Evolutionary conservation across 768 basidiomycete species (phyloP), one percentile per base, ranked within the genome.

Genomic region (Lactarius tabidus): DNA sequence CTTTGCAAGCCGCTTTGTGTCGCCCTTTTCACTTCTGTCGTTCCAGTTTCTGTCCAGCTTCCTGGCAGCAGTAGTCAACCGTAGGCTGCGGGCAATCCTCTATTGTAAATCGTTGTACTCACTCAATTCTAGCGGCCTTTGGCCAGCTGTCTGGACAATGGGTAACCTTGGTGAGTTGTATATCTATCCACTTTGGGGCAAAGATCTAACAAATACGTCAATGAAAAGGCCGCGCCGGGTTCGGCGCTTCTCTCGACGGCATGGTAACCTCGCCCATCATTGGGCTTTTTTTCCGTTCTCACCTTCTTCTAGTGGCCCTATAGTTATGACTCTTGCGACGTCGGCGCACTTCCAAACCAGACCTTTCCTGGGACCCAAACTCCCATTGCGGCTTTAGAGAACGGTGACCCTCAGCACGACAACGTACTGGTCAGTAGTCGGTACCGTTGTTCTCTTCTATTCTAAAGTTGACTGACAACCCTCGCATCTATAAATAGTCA

Each of bases 201-300:
- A 38, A 33, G 18, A 26, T 9, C 51, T 59, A 45, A 62, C 26
- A 20, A 9, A 28, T 6, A 9, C 23, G 1, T 7, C n/a, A 9
- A 39, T 35, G 6, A 33, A 45, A 67, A 79, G 89, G 94, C 55
- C 84, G 94, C 53, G 93, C 91, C 29, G 93, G 94, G 26, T 95
- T 88, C 74, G 94, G 94, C 70, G 93, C 91, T 38, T 83, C 84
- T 70, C 80, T 93, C 1, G 94, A 96, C 60, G 93, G 94, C 67
- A 82, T 87, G 82, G 87, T 89, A 75, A 23, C 84, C 54, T 65
- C 60, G 54, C 57, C 56, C 60, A 39, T 58, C 28, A 28, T 26
- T 43, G 57, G 38, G 39, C 33, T 31, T 17, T 15, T 57, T 59
- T 59, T 53, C 68, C 29, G 62, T 26, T 55, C 58, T 36, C 45